A percentile compares a stretch with the other conserved stretches of the same genome.
Evolutionary conservation across 441 rosid species (phyloP).

Genomic region (Erodium trifolium): DNA sequence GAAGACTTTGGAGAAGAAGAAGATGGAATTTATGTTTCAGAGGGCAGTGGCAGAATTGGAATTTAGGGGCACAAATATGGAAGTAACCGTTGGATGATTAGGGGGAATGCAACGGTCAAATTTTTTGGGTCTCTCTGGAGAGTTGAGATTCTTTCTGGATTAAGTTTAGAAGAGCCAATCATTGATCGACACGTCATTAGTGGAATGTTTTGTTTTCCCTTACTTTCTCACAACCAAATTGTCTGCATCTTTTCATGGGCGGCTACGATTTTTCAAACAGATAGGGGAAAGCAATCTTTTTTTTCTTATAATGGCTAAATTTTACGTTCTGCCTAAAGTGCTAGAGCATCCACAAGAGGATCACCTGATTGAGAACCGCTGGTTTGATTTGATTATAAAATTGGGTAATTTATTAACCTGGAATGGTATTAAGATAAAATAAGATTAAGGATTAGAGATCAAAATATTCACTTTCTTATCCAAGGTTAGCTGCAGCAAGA

Average conservation of each 20-base stretch:
- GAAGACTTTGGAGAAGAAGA: slow-evolving; percentile 15
- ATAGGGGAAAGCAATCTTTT: too few relatives aligned
- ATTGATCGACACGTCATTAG: not conserved
- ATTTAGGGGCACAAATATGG: not conserved
- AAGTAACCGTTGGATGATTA: slow-evolving; percentile 13
- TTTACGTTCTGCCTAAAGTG: too few relatives aligned
- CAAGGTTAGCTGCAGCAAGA: too few relatives aligned
- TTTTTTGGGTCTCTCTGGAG: slow-evolving; percentile 8
- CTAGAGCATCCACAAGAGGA: too few relatives aligned
- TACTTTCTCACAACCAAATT: not conserved
- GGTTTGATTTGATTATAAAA: too few relatives aligned
- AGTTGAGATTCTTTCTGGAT: not conserved
- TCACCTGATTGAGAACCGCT: too few relatives aligned
- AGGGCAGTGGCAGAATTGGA: not conserved
- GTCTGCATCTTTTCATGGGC: not conserved
- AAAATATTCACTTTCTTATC: too few relatives aligned
- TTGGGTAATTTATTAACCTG: too few relatives aligned
- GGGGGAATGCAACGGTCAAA: slow-evolving; percentile 32
- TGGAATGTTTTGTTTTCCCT: not conserved
- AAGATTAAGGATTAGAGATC: too few relatives aligned
- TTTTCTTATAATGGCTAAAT: not conserved
- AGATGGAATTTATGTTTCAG: slow-evolving; percentile 6
- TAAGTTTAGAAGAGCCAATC: not conserved
- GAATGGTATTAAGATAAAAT: too few relatives aligned
- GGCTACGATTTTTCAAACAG: too few relatives aligned